A percentile compares a stretch with the other conserved stretches of the same genome.
These are phyloP conservation scores for Cladosporium sp. DNA, from an alignment of 2,329 filamentous ascomycete genomes.

Conservation along the genomic window DNA sequence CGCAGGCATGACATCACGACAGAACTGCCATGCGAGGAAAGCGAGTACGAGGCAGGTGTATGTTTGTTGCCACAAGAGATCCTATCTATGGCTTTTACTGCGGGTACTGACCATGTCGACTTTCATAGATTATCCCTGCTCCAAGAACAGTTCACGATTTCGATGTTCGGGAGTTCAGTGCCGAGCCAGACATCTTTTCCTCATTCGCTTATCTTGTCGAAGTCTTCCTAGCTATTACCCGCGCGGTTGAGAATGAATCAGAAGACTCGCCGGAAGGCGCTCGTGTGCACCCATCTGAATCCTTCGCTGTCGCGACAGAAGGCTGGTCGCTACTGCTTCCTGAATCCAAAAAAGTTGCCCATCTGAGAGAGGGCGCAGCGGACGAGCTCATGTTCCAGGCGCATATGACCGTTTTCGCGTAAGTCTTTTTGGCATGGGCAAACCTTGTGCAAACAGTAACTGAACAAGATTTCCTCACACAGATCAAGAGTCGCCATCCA, in stretches of 20 bases:
- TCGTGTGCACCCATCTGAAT: not conserved
- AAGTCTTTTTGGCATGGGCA: not conserved
- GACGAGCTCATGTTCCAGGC: not conserved
- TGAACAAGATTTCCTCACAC: not conserved
- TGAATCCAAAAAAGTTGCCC: conserved; percentile 1
- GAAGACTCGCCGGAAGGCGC: not conserved
- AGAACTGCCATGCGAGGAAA: conserved; percentile 18
- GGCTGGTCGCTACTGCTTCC: not conserved
- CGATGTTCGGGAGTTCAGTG: not conserved
- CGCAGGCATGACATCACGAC: conserved; percentile 4
- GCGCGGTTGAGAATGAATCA: not conserved
- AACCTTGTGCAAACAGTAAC: not conserved
- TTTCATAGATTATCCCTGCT: not conserved
- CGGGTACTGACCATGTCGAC: not conserved
- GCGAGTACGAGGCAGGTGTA: not conserved
- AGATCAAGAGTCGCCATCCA: conserved; percentile 1
- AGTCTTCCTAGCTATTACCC: not conserved
- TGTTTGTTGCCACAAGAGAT: not conserved
- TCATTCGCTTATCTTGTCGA: not conserved
- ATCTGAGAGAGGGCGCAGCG: not conserved
- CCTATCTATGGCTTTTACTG: not conserved
- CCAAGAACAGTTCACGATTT: not conserved
- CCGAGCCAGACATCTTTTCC: not conserved
- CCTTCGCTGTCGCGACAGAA: not conserved
- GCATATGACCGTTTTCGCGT: not conserved